Base-by-base conservation (phyloP, 2,329 filamentous ascomycete genomes). In the Cladobotryum mycophilum region DNA sequence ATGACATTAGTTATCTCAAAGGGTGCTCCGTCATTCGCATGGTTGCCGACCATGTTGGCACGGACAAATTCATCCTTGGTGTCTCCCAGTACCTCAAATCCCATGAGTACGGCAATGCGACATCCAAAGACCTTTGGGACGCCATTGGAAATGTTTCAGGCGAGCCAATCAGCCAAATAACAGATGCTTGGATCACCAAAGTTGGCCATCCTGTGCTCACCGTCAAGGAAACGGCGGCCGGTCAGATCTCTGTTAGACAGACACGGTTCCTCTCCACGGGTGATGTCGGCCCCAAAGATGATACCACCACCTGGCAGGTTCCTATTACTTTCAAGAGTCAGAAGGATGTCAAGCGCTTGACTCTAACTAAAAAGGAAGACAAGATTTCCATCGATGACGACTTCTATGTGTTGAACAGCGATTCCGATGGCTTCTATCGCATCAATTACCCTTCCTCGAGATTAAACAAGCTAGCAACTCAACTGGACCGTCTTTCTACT, bases 1-100 rank as follows among this genome's bases (percentile, higher is more conserved):
- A 97, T 66, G 81, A 85, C 65, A 96, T 97, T 69, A 93, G 88
- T 69, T 97, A 96, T 65, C 77, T 93, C 53, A 96, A 97, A 73
- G 92, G 92, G 33, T 93, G 89, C 72, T 95, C 90, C 2, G 88
- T 93, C 51, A 92, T 97, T 64, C 86, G 92, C 63, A 97, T 97
- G 92, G 72, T 97, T 61, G 90, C 89, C 58, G 84, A 86, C 60
- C 88, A 96, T 67, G 80, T 97, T 14, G 89, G 89, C 12, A 84
- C 86, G 47, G 84, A 95, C 62, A 86, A 81, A 1, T 97, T 97
- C 76, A 75, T 97, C 42, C 84, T 87, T 62, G 92, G 92, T 60
- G 90, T 97, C 47, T 83, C 88, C 14, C 81, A 85, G 58, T 97
- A 97, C 69, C 80, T 97, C 48, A 89, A 89, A 69, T 80, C 84